Base-by-base conservation (phyloP, 2,329 filamentous ascomycete species). In the Exophiala alcalophila region DNA sequence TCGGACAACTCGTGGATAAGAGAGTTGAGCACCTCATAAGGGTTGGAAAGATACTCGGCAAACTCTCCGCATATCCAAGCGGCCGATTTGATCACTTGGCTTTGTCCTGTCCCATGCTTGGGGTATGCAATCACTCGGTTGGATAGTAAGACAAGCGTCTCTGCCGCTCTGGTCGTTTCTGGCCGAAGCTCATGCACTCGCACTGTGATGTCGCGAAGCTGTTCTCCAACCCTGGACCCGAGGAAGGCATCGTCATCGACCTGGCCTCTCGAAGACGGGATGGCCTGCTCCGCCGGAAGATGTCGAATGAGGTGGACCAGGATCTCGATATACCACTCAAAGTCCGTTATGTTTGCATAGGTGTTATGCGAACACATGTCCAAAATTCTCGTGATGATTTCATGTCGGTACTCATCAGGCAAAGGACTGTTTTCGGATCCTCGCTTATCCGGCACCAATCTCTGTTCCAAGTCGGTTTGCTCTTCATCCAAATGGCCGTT, bases 271-370 rank as follows among this genome's bases (percentile, higher is more conserved):
- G 33, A 30, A 23, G 23, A 33, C 11, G 21, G 12, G 9, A 19
- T 23, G 19, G 30, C 33, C 20, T 38, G 37, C n/a, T 44, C 43
- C 11, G 48, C 40, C 8, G 55, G 52, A 16, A 58, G 49, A 18
- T 54, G 52, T 14, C 47, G 44, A 15, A 58, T 80, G 10, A 98
- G 76, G 60, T 95, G 88, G 4, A 87, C 84, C 20, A 98, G 70
- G 19, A 95, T 80, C 54, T 92, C 86, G 53, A 97, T 84, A 63
- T 97, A 97, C 92, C 92, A 98, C 55, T 96, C 91, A 62, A 98
- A 98, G 61, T 98, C 91, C 38, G 76, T 70, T 33, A 98, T 73
- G 59, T 89, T 87, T 26, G 78, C 77, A 62, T 97, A 98, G 49
- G 89, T 95, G 53, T 90, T 84, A 52, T 82, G 81, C 6, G 88